Evolutionary conservation across 495 filamentous ascomycete species (phyloP).

Genomic region (Platismatia glauca): DNA sequence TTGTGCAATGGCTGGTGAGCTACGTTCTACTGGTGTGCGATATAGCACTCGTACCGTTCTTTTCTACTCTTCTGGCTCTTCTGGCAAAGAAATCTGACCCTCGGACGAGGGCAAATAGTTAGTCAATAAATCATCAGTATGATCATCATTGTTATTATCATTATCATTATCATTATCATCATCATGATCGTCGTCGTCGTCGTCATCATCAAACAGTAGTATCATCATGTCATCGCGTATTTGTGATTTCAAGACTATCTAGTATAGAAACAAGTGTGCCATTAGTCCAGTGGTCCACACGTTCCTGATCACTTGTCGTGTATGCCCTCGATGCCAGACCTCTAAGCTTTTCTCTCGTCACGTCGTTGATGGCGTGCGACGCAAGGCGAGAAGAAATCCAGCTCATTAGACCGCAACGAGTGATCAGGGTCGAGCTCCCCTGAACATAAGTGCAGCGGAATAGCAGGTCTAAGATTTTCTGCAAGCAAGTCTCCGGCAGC

Average conservation of each 20-base stretch:
- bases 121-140: not conserved
- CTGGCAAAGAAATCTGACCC: not conserved
- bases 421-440: constrained; percentile 78
- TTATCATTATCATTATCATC: not conserved
- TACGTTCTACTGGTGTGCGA: too few relatives aligned
- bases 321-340: constrained; percentile 54
- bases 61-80: too few relatives aligned
- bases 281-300: constrained; percentile 60
- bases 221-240: not conserved
- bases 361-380: constrained; percentile 27
- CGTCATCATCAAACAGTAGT: too few relatives aligned
- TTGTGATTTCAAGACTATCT: not conserved
- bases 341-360: constrained; percentile 45
- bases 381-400: constrained; percentile 62
- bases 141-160: too few relatives aligned
- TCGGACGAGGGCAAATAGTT: too few relatives aligned
- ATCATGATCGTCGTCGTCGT: not conserved
- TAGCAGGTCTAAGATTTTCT: constrained; percentile 62
- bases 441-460: constrained; percentile 64
- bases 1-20: too few relatives aligned
- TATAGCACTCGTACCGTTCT: too few relatives aligned
- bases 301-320: constrained; percentile 59
- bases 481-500: constrained; percentile 47
- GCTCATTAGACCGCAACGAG: constrained; percentile 67
- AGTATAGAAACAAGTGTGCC: constrained; percentile 25